Percentiles rank a stretch among this genome's conserved stretches.
phyloP scores from a whole-genome alignment of 768 basidiomycete genomes.

The Lentinus tigrinus region DNA sequence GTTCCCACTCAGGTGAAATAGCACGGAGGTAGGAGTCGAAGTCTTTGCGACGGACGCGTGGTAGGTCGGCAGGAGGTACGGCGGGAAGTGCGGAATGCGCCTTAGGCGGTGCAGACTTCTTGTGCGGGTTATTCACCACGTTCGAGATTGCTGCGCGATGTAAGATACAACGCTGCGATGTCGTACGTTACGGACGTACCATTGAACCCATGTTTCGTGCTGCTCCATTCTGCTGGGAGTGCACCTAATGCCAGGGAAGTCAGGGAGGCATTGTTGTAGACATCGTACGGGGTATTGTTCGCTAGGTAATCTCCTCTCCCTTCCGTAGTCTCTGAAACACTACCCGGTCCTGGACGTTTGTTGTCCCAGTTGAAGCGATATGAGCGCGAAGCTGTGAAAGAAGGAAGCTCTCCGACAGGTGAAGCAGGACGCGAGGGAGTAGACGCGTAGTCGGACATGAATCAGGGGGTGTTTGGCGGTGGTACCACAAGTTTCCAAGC shows the following conservation, averaged over 20 bases:
- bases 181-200: conserved; percentile 45
- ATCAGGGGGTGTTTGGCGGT: background rate
- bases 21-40: conserved; percentile 80
- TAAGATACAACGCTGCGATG: conserved; percentile 4
- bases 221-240: conserved; percentile 72
- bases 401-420: conserved; percentile 46
- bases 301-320: conserved; percentile 59
- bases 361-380: conserved; percentile 79
- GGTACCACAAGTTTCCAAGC: no score
- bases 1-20: conserved; percentile 75
- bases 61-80: conserved; percentile 70
- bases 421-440: conserved; percentile 58
- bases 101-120: conserved; percentile 82
- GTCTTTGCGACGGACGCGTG: conserved; percentile 78
- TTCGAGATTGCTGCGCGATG: conserved; percentile 80
- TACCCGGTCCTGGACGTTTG: conserved; percentile 60
- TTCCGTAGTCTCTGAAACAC: conserved; percentile 71
- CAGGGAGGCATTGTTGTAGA: conserved; percentile 44
- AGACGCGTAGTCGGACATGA: conserved; percentile 46
- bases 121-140: conserved; percentile 88
- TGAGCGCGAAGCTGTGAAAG: conserved; percentile 48
- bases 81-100: conserved; percentile 78
- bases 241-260: conserved; percentile 46
- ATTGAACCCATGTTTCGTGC: conserved; percentile 83
- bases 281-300: conserved; percentile 42